Conservation (phyloP, 2,329 filamentous ascomycete genomes). For the Phoma herbarum region DNA sequence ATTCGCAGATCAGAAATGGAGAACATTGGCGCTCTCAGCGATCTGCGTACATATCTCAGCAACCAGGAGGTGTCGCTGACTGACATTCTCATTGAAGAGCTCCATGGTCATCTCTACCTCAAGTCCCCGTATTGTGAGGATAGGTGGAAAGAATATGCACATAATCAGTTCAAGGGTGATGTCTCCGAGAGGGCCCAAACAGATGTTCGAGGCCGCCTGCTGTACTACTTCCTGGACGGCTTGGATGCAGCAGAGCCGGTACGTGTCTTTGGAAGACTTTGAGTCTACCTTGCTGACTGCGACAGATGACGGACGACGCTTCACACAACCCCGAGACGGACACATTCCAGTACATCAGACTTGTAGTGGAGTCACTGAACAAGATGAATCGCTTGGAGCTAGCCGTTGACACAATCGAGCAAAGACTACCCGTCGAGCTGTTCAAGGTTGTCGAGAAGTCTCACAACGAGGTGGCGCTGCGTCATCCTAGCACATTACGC, state of each 20-base stretch:
- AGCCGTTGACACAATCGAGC: constrained; percentile 89
- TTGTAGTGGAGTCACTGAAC: constrained; percentile 89
- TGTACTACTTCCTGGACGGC: constrained; percentile 66
- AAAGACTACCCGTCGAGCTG: constrained; percentile 90
- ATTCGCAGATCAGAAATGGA: constrained; percentile 89
- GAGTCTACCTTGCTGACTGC: constrained; percentile 30
- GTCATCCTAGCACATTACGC: constrained; percentile 82
- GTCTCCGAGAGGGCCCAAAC: constrained; percentile 44
- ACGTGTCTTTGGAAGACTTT: constrained; percentile 16
- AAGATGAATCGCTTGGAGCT: constrained; percentile 86
- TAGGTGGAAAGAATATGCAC: constrained; percentile 85
- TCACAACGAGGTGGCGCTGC: constrained; percentile 90
- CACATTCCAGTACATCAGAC: constrained; percentile 89
- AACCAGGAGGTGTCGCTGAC: constrained; percentile 93
- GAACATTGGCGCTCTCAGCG: constrained; percentile 85
- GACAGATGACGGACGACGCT: constrained; percentile 78
- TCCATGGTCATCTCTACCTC: constrained; percentile 96
- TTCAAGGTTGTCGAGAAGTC: constrained; percentile 95
- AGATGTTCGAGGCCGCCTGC: constrained; percentile 59
- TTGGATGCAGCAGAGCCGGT: constrained; percentile 60
- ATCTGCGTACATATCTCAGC: constrained; percentile 84
- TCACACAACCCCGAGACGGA: constrained; percentile 94
- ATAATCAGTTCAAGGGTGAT: constrained; percentile 64
- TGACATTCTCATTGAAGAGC: constrained; percentile 95
- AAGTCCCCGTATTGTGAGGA: constrained; percentile 98